phyloP scores from a whole-genome alignment of 2,329 filamentous ascomycete species.

The Metarhizium humberi region DNA sequence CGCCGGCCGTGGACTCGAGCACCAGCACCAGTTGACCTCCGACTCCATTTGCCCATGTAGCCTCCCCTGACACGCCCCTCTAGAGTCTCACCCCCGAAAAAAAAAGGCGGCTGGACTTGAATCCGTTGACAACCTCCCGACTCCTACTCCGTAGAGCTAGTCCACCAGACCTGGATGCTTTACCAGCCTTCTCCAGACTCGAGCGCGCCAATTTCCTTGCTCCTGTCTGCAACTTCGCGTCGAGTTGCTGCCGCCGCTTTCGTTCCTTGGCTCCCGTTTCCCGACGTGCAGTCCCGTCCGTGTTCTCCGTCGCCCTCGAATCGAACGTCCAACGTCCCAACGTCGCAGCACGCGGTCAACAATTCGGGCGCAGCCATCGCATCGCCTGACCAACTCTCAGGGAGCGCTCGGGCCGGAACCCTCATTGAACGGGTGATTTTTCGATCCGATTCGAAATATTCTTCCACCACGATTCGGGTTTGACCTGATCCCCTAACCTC shows the following conservation, averaged over 20 bases:
- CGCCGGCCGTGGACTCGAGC: not conserved
- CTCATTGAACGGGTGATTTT: not conserved
- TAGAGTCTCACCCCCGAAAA: conserved; percentile 10
- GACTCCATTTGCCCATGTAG: not conserved
- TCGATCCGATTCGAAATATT: not conserved
- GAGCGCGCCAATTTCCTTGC: conserved; percentile 22
- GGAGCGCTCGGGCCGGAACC: not conserved
- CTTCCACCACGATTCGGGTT: not conserved
- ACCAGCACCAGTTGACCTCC: not conserved
- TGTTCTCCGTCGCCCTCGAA: not conserved
- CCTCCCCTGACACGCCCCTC: not conserved
- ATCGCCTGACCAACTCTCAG: not conserved
- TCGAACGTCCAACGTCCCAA: conserved; percentile 4
- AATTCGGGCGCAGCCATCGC: not conserved
- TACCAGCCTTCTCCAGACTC: conserved; percentile 35
- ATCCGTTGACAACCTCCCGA: conserved; percentile 17
- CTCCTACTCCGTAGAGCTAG: conserved; percentile 13
- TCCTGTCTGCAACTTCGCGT: conserved; percentile 16
- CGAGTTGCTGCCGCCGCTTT: conserved; percentile 11
- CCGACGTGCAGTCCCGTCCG: not conserved
- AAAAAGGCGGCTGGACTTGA: conserved; percentile 27
- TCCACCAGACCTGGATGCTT: conserved; percentile 25
- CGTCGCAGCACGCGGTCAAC: not conserved
- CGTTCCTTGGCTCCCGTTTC: conserved; percentile 4
- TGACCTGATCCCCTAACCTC: not conserved